Evolutionary conservation across 2,329 filamentous ascomycete genomes (phyloP), one percentile per base, ranked within the genome.

Genomic region (Aspergillus jensenii): DNA sequence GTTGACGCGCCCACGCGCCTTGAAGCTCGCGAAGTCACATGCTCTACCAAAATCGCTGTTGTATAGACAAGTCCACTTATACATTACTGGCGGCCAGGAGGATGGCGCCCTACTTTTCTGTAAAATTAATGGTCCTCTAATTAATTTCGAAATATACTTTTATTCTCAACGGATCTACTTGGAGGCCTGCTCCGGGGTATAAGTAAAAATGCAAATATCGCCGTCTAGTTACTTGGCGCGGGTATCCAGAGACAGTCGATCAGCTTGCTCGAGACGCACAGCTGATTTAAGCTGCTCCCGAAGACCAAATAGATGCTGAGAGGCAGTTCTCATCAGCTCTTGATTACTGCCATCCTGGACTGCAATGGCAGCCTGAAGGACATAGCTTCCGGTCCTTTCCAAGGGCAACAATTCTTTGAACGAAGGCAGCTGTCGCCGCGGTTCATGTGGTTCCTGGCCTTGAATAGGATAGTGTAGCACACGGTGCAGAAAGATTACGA

Each of bases 211-310:
- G 53, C 65, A 55, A 39, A 44, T 37, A 55, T 50, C 27, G 44
- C 55, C 68, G 44, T 55, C 68, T 78, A 83, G 68, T 82, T 86
- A 83, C 69, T 82, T 86, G 40, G 85, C 82, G 56, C 85, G 78
- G 3, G 84, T 85, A 67, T 88, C 85, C 61, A 88, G 72, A 25
- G 81, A 76, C 50, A 88, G 71, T 50, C 86, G 76, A 70, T 88
- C 84, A 1, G 82, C 83, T 46, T 82, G 78, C 47, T 80, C 77
- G 63, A 88, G 67, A 52, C 84, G 81, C 21, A 88, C 80, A 15
- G 81, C 82, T 9, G 73, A 74, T 64, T 81, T 84, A 71, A 88
- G 76, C 57, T 78, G 76, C 55, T 82, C 79, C 64, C 82, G 82
- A 62, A 87, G 78, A 1, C 70, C 74, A 62, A 82, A 74, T 43